Base-by-base conservation (phyloP, 2,329 filamentous ascomycete genomes). In the Alternaria infectoria region DNA sequence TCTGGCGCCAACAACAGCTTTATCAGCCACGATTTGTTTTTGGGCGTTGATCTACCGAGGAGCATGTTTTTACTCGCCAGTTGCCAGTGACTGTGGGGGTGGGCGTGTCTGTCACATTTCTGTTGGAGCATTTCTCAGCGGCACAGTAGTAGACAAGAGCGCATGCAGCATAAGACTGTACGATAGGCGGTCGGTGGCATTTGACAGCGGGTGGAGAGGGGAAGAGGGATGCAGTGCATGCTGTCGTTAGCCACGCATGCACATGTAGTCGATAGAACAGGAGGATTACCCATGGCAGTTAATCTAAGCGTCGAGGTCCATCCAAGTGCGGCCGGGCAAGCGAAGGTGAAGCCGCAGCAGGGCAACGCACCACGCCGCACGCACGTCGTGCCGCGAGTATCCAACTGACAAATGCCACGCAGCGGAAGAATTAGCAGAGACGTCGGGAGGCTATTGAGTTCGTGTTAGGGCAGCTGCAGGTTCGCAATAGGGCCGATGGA, bases 1-100 rank as follows among this genome's bases (percentile, higher is more conserved):
- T 69, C 65, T 43, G 69, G 67, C 66, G 63, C 60, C 57, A 59
- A 63, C 67, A 65, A 67, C 57, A 68, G 69, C 61, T 71, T 70
- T 66, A 69, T 73, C 69, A 67, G 69, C 68, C 68, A 67, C 66
- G 69, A 60, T 64, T 66, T 76, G 67, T 57, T 72, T 74, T 73
- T 73, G 73, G 67, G 69, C 69, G 69, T 68, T 67, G 59, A 61
- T 65, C 50, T 54, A 59, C 67, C 59, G 54, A 57, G 64, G 61
- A 69, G 66, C 49, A 64, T 54, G 59, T 67, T 70, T 64, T 57
- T 44, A 65, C 59, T 66, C 51, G 65, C 57, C 54, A 32, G 51
- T 49, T 25, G 62, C 46, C 43, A 52, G 71, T 65, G 69, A 68
- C 70, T 66, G 71, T 64, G 59, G 63, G 64, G 66, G 66, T 65